phyloP scores from a whole-genome alignment of 106 monocot species.

The Posidonia australis region DNA sequence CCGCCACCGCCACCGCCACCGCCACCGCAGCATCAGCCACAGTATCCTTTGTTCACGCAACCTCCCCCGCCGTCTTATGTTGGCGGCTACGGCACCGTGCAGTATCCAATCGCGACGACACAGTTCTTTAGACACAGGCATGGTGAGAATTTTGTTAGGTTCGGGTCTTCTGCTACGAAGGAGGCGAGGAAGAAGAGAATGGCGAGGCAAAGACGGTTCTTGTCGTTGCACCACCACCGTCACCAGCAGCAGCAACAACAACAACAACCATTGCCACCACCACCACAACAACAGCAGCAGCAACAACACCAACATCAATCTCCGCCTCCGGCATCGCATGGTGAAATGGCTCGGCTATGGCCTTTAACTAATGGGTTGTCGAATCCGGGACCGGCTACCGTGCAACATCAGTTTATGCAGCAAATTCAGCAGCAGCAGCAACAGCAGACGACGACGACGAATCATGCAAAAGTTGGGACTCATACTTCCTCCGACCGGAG shows the following conservation, averaged over 20 bases:
- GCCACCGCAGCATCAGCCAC: slow-evolving; percentile 1
- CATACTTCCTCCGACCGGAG: too few relatives aligned
- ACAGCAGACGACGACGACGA: too few relatives aligned
- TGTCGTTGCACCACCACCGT: slow-evolving; percentile 49
- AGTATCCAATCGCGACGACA: neutral
- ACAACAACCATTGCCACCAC: neutral
- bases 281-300: neutral
- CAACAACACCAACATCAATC: neutral
- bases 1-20: neutral
- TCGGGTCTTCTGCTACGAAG: slow-evolving; percentile 49
- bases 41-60: slow-evolving; percentile 4
- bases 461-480: too few relatives aligned
- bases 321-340: neutral
- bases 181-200: slow-evolving; percentile 93
- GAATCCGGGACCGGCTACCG: neutral
- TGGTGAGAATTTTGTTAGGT: neutral
- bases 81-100: neutral
- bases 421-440: too few relatives aligned
- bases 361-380: neutral
- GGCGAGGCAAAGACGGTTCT: slow-evolving; percentile 68
- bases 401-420: too few relatives aligned
- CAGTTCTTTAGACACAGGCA: neutral
- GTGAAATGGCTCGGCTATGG: neutral
- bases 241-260: slow-evolving; percentile 14
- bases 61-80: neutral